These are phyloP conservation scores for Gossypium laxum DNA, from an alignment of 441 rosid genomes.

Conservation along the genomic window DNA sequence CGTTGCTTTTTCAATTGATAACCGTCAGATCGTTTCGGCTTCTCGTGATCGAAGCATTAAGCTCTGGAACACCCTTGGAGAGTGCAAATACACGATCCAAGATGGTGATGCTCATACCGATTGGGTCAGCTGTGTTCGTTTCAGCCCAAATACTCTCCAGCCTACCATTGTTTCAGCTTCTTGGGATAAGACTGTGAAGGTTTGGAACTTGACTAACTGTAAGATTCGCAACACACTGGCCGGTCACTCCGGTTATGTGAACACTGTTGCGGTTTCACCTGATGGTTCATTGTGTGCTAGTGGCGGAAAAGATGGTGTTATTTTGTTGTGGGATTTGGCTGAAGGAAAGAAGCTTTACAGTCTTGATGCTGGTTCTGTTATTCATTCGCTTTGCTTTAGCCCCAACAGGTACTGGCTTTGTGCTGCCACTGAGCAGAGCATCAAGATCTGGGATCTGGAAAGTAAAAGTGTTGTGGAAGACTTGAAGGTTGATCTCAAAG, in stretches of 20 bases:
- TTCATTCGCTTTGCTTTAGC: slow-evolving; percentile 74
- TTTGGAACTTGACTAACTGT: slow-evolving; percentile 85
- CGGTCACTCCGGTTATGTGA: slow-evolving; percentile 79
- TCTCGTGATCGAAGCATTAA: slow-evolving; percentile 77
- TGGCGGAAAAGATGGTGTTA: slow-evolving; percentile 86
- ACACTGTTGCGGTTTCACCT: slow-evolving; percentile 88
- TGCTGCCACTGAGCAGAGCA: slow-evolving; percentile 78
- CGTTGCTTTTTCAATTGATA: slow-evolving; percentile 87
- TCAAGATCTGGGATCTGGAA: slow-evolving; percentile 95
- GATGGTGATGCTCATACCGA: slow-evolving; percentile 66
- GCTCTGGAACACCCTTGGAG: slow-evolving; percentile 87
- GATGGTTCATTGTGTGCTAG: slow-evolving; percentile 93
- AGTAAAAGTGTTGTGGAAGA: slow-evolving; percentile 88
- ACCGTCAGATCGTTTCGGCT: slow-evolving; percentile 94
- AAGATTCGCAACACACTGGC: slow-evolving; percentile 61
- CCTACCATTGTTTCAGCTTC: slow-evolving; percentile 80
- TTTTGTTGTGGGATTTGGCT: slow-evolving; percentile 84
- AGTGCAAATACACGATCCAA: slow-evolving; percentile 81
- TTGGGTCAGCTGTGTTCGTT: slow-evolving; percentile 86
- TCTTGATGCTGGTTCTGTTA: slow-evolving; percentile 64
- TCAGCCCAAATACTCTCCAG: slow-evolving; percentile 64
- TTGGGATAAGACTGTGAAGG: slow-evolving; percentile 79
- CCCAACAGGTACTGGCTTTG: slow-evolving; percentile 97
- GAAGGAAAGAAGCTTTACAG: slow-evolving; percentile 88
- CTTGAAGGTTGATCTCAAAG: slow-evolving; percentile 85